Evolutionary conservation across 768 basidiomycete genomes (phyloP).

Genomic region (Boletellus ananiceps): DNA sequence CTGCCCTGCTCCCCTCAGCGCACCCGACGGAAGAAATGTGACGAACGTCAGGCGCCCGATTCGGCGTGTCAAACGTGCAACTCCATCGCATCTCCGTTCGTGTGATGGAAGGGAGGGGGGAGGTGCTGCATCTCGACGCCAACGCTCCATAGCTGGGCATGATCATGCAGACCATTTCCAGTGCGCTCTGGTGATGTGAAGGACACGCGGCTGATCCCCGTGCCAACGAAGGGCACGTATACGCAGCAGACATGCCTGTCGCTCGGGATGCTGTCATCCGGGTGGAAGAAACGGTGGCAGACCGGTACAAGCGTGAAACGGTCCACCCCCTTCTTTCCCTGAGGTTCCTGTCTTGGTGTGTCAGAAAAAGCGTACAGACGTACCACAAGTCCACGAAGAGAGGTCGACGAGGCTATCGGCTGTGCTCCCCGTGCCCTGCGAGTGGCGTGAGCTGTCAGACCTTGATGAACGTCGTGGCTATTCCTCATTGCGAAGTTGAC

Average conservation of each 20-base stretch:
- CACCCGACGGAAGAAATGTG: not conserved
- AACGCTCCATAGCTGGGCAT: conserved; percentile 10
- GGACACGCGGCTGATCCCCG: no score
- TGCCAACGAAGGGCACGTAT: conserved; percentile 6
- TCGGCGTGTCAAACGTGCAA: conserved; percentile 1
- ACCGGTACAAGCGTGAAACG: conserved; percentile 13
- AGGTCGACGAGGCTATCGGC: conserved; percentile 22
- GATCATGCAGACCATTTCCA: conserved; percentile 12
- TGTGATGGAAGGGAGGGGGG: conserved; percentile 1
- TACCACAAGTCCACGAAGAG: not conserved
- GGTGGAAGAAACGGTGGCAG: conserved; percentile 6
- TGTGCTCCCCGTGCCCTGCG: conserved; percentile 16
- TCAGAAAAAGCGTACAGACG: conserved; percentile 7
- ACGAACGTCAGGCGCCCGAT: conserved; percentile 6
- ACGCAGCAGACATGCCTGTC: conserved; percentile 8
- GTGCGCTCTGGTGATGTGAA: conserved; percentile 18
- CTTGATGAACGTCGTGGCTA: conserved; percentile 5
- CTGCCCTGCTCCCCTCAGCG: conserved; percentile 10
- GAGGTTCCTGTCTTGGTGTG: conserved; percentile 20
- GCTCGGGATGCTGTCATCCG: conserved; percentile 28
- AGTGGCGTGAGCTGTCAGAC: conserved; percentile 16
- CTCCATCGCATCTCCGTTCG: not conserved
- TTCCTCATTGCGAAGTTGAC: conserved; percentile 16
- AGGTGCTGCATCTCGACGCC: conserved; percentile 1
- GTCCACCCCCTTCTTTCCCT: conserved; percentile 16